These are phyloP conservation scores for Curvularia sp. DNA, from an alignment of 2,329 filamentous ascomycete genomes.

Conservation along the genomic window DNA sequence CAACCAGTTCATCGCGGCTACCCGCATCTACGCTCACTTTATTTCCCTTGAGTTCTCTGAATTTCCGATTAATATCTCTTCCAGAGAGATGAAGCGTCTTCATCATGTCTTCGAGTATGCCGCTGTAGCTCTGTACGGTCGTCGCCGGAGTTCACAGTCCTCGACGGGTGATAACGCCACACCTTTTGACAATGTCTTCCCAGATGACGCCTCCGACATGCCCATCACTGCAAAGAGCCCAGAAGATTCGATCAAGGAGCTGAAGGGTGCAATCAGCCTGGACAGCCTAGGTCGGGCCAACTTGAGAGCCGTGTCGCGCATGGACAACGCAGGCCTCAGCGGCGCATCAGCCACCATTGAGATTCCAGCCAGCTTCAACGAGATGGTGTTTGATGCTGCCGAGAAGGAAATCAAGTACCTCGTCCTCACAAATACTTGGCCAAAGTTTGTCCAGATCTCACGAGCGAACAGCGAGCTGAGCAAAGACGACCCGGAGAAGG, in stretches of 20 bases:
- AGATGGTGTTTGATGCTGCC: slow-evolving; percentile 40
- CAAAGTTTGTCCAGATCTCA: slow-evolving; percentile 44
- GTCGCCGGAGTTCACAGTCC: slow-evolving; percentile 23
- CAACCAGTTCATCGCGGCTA: slow-evolving; percentile 39
- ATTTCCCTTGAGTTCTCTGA: slow-evolving; percentile 45
- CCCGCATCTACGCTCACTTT: slow-evolving; percentile 44
- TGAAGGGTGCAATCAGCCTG: slow-evolving; percentile 29
- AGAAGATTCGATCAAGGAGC: slow-evolving; percentile 27
- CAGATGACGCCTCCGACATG: slow-evolving; percentile 19
- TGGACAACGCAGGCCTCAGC: slow-evolving; percentile 28
- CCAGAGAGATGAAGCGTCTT: slow-evolving; percentile 37
- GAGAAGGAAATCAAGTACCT: slow-evolving; percentile 48
- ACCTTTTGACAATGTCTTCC: slow-evolving; percentile 37
- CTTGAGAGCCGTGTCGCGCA: slow-evolving; percentile 33
- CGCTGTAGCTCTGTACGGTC: slow-evolving; percentile 31
- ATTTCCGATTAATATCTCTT: slow-evolving; percentile 47
- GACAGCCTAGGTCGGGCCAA: slow-evolving; percentile 41
- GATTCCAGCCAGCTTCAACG: slow-evolving; percentile 37
- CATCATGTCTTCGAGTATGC: slow-evolving; percentile 36
- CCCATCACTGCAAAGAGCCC: slow-evolving; percentile 24
- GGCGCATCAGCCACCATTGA: slow-evolving; percentile 26
- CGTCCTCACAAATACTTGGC: slow-evolving; percentile 48
- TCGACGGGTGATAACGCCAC: slow-evolving; percentile 32
- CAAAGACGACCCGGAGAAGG: slow-evolving; percentile 26
- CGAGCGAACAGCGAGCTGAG: slow-evolving; percentile 29